Evolutionary conservation across 1,284 basidiomycete species (phyloP), one percentile per base, ranked within the genome.

Genomic region (Pseudozyma flocculosa): DNA sequence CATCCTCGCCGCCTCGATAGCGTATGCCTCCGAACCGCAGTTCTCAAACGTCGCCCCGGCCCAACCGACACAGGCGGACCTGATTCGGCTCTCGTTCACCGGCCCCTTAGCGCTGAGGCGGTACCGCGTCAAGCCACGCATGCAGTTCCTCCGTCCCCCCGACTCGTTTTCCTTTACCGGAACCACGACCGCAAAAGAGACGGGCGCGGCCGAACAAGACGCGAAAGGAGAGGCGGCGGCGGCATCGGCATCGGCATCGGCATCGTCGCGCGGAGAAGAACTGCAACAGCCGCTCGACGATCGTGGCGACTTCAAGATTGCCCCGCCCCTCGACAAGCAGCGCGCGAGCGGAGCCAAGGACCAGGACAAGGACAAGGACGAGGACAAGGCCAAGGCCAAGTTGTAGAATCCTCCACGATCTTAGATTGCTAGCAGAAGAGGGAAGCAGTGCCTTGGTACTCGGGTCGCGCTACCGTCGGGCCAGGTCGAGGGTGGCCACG

Each of bases 41-140:
- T 75, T 62, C 40, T 48, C 45, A 9, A 32, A 64, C 15, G 15
- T 19, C 3, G 48, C 50, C 10, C 58, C 38, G 1, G 32, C 40
- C 5, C 72, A 75, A 23, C 69, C 70, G 0, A 50, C 45, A 14
- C 56, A 72, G 21, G 62, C 64, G 0, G 56, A 57, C 3, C 48
- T 76, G 23, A 72, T 76, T 42, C 36, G 45, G 22, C 32, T 68
- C 24, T 70, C 69, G 7, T 76, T 76, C 41, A 41, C 57, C 13
- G 64, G 72, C 14, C 66, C 66, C 1, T 11, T 69, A 22, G 69
- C 69, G 4, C 42, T 69, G 4, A 61, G 58, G 24, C 65, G 55
- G 49, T 61, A 64, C 34, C 52, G 70, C 17, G 72, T 75, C 8
- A 66, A 66, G 32, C 72, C 72, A 14, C 57, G 72, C n/a, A 71